Base-by-base conservation (phyloP, 1,284 basidiomycete genomes). In the Marasmius tenuissimus region DNA sequence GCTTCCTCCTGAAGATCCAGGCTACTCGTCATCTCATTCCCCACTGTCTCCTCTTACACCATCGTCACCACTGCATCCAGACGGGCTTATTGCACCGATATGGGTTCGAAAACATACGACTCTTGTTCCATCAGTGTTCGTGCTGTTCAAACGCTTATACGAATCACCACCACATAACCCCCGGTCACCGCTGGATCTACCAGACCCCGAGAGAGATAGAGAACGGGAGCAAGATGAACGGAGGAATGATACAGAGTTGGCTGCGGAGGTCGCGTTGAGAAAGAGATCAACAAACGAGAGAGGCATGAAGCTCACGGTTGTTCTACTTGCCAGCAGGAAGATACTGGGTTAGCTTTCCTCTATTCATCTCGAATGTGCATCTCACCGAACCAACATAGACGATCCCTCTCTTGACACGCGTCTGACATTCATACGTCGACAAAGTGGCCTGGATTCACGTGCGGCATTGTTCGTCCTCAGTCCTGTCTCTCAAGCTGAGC, bases 61-160 rank as follows among this genome's bases (percentile, higher is more conserved):
- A 0, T 84, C 89, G 1, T 96, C 94, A 0, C 96, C 97, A 0
- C 80, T 97, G 14, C 86, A 94, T 72, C 97, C 97, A 0, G 97
- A 99, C 72, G 97, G 97, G 0, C 78, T 99, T 54, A 93, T 99
- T 61, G 94, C 96, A 1, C 97, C 96, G 0, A 94, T 98, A 68
- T 99, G 97, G 97, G 88, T 98, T 16, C 84, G 96, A 52, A 99
- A 98, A 75, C 96, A 98, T 70, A 92, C 93, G 0, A 88, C 94
- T 8, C 85, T 97, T 38, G 79, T 98, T 0, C 96, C 97, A 0
- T 89, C 92, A 16, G 94, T 98, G 0, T 97, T 98, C 73, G 92
- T 98, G 5, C 80, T 96, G 54, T 97, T 98, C 72, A 78, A 92
- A 63, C 85, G 91, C 55, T 80, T 98, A 62, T 94, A 84, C 70